Conservation (phyloP, 2,329 filamentous ascomycete genomes). For the Clonostachys sp. region DNA sequence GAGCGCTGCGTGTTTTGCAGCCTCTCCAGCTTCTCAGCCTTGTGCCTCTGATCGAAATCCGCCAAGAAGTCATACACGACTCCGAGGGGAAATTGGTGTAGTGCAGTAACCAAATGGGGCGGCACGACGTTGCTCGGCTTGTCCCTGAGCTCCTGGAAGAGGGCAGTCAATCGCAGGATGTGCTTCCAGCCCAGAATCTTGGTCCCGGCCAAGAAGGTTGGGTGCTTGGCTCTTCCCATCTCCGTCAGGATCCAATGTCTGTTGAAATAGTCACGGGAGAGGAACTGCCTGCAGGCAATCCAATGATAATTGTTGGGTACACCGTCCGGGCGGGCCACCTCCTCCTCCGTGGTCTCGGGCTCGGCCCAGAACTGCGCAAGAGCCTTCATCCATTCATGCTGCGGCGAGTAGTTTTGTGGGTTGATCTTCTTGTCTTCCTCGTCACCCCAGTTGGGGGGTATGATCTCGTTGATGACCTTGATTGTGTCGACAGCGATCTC, state of each 20-base stretch:
- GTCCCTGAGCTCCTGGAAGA: slow-evolving; percentile 18
- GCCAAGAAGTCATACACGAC: too few species aligned
- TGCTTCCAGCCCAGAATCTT: slow-evolving; percentile 19
- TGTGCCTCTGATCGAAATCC: too few species aligned
- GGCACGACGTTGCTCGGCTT: slow-evolving; percentile 11
- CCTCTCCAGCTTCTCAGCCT: too few species aligned
- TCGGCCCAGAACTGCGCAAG: slow-evolving; percentile 11
- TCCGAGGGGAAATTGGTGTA: too few species aligned
- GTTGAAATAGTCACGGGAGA: slow-evolving; percentile 15
- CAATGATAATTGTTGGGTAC: slow-evolving; percentile 9
- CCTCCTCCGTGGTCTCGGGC: too few species aligned
- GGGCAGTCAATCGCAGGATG: slow-evolving; percentile 16
- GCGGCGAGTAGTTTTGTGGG: slow-evolving; percentile 17
- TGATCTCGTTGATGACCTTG: slow-evolving; percentile 11
- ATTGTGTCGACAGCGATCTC: slow-evolving; percentile 7
- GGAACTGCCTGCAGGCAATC: slow-evolving; percentile 13
- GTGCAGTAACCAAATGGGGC: not conserved
- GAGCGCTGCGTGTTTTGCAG: too few species aligned
- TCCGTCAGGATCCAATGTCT: slow-evolving; percentile 21
- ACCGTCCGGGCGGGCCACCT: slow-evolving; percentile 3
- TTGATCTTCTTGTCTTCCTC: slow-evolving; percentile 14
- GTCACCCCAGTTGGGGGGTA: slow-evolving; percentile 17
- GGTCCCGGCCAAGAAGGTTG: slow-evolving; percentile 16
- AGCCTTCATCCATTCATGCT: slow-evolving; percentile 11
- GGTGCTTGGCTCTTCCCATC: slow-evolving; percentile 12